Conservation (phyloP, 2,329 filamentous ascomycete species). For the Cladosporium colombiae region DNA sequence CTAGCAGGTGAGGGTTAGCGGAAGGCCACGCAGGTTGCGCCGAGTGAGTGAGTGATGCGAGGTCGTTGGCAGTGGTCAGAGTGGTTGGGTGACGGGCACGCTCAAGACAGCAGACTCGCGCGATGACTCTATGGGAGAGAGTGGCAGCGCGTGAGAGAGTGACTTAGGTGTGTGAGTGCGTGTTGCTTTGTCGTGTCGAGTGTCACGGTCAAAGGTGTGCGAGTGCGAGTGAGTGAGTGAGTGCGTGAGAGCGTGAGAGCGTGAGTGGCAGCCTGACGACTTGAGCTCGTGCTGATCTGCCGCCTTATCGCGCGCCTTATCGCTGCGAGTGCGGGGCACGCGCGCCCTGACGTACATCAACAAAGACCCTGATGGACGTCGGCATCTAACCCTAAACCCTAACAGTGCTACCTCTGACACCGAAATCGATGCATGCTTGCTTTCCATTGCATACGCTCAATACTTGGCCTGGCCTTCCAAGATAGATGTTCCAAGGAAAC, state of each 20-base stretch:
- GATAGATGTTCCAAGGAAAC: too few species aligned
- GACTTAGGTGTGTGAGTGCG: background rate
- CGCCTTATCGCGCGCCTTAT: conserved; percentile 8
- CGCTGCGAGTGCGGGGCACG: background rate
- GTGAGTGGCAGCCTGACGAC: conserved; percentile 3
- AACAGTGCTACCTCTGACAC: too few species aligned
- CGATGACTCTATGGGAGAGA: conserved; percentile 4
- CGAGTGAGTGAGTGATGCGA: background rate
- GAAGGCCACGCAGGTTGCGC: background rate
- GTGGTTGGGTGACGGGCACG: background rate
- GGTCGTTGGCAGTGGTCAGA: background rate
- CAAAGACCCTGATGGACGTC: conserved; percentile 1
- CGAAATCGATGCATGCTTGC: too few species aligned
- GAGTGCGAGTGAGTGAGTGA: background rate
- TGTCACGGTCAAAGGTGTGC: background rate
- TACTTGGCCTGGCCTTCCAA: too few species aligned
- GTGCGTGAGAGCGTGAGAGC: too few species aligned
- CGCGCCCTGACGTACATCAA: background rate
- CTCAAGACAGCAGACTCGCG: background rate
- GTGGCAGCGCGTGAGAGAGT: background rate
- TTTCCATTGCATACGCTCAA: too few species aligned
- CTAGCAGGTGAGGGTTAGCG: background rate
- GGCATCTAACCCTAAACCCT: background rate
- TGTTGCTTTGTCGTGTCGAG: background rate
- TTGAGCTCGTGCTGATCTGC: conserved; percentile 2